These are phyloP conservation scores for Moricandia moricandioides DNA, from an alignment of 345 rosid species.

Conservation along the genomic window DNA sequence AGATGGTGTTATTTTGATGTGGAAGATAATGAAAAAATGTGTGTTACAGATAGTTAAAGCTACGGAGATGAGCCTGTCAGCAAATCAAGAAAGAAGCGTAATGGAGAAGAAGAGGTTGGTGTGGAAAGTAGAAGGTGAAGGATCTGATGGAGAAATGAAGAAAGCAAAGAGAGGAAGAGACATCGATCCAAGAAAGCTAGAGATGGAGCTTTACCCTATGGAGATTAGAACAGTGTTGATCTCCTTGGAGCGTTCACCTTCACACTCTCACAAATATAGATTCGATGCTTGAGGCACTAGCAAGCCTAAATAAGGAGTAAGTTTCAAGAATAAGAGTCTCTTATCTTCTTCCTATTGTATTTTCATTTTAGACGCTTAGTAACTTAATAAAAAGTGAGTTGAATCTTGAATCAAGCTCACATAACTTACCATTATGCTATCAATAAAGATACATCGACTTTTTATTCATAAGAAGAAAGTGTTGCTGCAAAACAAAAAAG, in stretches of 20 bases:
- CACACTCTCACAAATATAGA: conserved; percentile 17
- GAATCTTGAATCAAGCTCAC: not conserved
- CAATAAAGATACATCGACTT: conserved; percentile 2
- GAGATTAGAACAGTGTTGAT: conserved; percentile 73
- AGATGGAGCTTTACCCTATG: conserved; percentile 80
- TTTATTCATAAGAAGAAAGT: conserved; percentile 17
- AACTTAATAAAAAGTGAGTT: conserved; percentile 27
- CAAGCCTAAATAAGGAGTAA: conserved; percentile 5
- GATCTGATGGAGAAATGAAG: conserved; percentile 27
- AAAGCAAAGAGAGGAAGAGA: conserved; percentile 58
- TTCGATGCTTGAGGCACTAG: conserved; percentile 12
- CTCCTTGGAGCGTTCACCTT: conserved; percentile 35
- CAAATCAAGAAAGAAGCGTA: conserved; percentile 69
- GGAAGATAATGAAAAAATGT: not conserved
- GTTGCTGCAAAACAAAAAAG: conserved; percentile 17
- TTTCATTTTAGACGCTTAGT: conserved; percentile 5
- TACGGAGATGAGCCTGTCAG: conserved; percentile 80
- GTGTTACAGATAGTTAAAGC: conserved; percentile 53
- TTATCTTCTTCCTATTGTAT: not conserved
- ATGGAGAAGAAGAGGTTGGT: conserved; percentile 80
- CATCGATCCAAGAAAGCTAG: conserved; percentile 58
- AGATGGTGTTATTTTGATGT: not conserved
- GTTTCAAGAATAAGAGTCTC: conserved; percentile 3
- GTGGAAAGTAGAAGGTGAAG: conserved; percentile 71
- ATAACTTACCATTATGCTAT: conserved; percentile 11